Evolutionary conservation across 768 basidiomycete genomes (phyloP), one percentile per base, ranked within the genome.

Genomic region (Xerocomus brunneocitrinus): DNA sequence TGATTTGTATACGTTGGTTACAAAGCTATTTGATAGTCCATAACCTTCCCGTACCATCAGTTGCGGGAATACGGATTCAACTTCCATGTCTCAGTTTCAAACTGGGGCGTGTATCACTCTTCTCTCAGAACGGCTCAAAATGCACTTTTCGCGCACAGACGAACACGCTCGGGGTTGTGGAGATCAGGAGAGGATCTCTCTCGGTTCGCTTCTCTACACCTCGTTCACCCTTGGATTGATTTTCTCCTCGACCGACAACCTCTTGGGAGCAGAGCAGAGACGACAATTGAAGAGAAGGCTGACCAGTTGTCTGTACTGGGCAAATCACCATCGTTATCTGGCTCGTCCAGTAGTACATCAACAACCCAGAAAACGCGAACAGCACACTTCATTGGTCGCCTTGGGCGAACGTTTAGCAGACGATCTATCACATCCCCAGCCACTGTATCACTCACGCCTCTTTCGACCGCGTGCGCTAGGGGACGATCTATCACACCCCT

Each of bases 121-220:
- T 40, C n/a, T n/a, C n/a, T 14, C 7, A 3, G 0, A 14, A 8
- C 6, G 16, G 35, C 6, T 2, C 47, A 10, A 3, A n/a, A 10
- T 22, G 3, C 4, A 36, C 51, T 2, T 56, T 56, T n/a, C 38
- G 39, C 24, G 39, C 50, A 9, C 35, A 8, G 24, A 25, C 50
- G 6, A 6, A 4, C 1, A 51, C 32, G 0, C 54, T 60, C 10
- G 44, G 59, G 2, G 12, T 24, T 14, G 54, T 60, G 14, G 46
- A 60, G 36, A 60, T 61, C 5, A 32, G 3, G 22, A 1, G 50
- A 55, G 8, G 51, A 57, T 19, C 28, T 60, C 6, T 36, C 59
- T 19, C 42, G 10, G n/a, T 12, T 51, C 3, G 24, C 32, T 31
- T 31, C 31, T 4, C 13, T 58, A 1, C 22, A 8, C 7, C 44